A percentile compares a stretch with the other conserved stretches of the same genome.
Conservation (phyloP, 306 rosid genomes). For the Cicer cuneatum region DNA sequence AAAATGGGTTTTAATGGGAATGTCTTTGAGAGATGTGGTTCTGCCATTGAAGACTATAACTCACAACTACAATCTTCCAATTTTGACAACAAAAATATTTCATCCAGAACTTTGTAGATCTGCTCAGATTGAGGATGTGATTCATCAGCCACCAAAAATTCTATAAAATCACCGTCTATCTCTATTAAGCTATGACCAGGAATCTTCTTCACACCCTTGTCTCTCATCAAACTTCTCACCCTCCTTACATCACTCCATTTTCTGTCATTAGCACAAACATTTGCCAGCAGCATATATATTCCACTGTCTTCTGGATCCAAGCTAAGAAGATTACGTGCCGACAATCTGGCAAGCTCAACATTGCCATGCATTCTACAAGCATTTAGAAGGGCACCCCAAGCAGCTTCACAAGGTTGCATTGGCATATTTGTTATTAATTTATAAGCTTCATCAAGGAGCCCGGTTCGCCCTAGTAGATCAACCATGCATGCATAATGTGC, state of each 20-base stretch:
- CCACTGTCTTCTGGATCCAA: conserved; percentile 81
- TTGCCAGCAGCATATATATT: conserved; percentile 63
- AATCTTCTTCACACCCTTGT: conserved; percentile 72
- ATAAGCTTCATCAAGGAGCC: conserved; percentile 69
- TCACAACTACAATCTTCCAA: conserved; percentile 40
- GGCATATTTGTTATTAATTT: conserved; percentile 69
- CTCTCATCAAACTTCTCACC: conserved; percentile 76
- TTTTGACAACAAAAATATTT: conserved; percentile 53
- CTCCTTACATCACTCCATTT: conserved; percentile 74
- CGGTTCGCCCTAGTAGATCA: conserved; percentile 72
- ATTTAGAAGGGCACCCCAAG: conserved; percentile 85
- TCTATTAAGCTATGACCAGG: conserved; percentile 81
- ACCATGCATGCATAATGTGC: conserved; percentile 79
- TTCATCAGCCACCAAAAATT: conserved; percentile 76
- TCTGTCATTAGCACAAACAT: conserved; percentile 60
- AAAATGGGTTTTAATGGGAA: too few species aligned
- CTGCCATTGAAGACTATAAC: too few species aligned
- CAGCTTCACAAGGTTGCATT: conserved; percentile 68
- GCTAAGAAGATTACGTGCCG: conserved; percentile 58
- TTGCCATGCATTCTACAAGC: conserved; percentile 73
- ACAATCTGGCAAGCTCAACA: conserved; percentile 67
- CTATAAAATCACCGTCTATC: conserved; percentile 61
- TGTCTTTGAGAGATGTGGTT: too few species aligned
- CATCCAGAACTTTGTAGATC: conserved; percentile 56
- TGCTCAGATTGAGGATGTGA: conserved; percentile 70